Base-by-base conservation (phyloP, 2,329 filamentous ascomycete genomes). In the Neopestalotiopsis rosae region DNA sequence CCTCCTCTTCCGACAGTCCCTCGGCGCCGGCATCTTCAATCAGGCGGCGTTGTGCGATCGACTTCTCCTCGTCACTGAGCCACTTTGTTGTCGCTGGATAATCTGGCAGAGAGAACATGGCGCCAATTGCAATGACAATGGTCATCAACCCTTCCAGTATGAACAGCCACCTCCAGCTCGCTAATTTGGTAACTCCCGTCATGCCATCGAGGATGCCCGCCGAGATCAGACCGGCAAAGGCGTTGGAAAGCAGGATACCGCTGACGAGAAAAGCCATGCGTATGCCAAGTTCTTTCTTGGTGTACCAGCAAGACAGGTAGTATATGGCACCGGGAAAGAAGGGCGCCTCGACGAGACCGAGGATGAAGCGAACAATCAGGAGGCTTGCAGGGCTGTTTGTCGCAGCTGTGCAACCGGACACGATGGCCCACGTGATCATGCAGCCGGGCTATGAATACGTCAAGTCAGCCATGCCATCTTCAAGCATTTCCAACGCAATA, bases 81-180 rank as follows among this genome's bases (percentile, higher is more conserved):
- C 64, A 64, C n/a, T 38, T 63, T 3, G 34, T 69, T 30, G 32
- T 67, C 2, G 38, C 45, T 13, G 68, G 68, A 14, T 69, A 63
- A n/a, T 69, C 61, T 2, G 68, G 68, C 4, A 69, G 34, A 9
- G 42, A 59, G 14, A 70, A 45, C 30, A 62, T 66, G 17, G 58
- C 66, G 10, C 56, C 58, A 14, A 65, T 13, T 56, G 52, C 69
- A 14, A 70, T 38, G 24, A 63, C 40, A 49, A 66, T 61, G 38
- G 69, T 69, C n/a, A 52, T 64, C 3, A 65, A 34, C 10, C 69
- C 69, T 49, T 70, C 63, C 34, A 70, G 24, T 38, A 70, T 70
- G 59, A 70, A 70, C 42, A 70, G 42, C 65, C 68, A 69, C 61
- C 68, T 40, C 68, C 66, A 68, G 28, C 63, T 57, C 4, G 42